phyloP scores from a whole-genome alignment of 768 basidiomycete genomes.

The Xerocomellus dryophilus region DNA sequence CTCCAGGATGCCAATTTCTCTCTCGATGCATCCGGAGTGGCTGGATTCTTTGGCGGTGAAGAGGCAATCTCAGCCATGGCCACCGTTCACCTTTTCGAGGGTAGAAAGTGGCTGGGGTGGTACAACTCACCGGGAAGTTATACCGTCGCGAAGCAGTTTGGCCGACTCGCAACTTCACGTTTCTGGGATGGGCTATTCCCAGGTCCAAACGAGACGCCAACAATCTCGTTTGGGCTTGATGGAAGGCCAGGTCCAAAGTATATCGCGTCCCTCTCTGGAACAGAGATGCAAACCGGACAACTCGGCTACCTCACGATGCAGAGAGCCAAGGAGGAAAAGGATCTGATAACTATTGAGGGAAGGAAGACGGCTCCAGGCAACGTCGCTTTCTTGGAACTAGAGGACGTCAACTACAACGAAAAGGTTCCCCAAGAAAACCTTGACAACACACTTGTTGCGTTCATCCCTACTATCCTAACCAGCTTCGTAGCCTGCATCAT shows the following conservation, averaged over 20 bases:
- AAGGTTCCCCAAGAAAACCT: slow-evolving; percentile 2
- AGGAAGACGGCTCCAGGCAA: slow-evolving; percentile 16
- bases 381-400: slow-evolving; percentile 24
- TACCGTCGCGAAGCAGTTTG: slow-evolving; percentile 33
- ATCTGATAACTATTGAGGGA: neutral
- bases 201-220: slow-evolving; percentile 26
- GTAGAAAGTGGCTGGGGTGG: slow-evolving; percentile 35
- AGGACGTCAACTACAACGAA: slow-evolving; percentile 20
- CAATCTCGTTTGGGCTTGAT: slow-evolving; percentile 27
- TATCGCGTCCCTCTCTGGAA: slow-evolving; percentile 27
- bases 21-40: slow-evolving; percentile 33
- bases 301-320: slow-evolving; percentile 28
- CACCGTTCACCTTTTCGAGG: slow-evolving; percentile 32
- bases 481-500: slow-evolving; percentile 24
- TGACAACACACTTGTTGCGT: slow-evolving; percentile 16
- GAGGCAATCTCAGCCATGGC: slow-evolving; percentile 39
- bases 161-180: slow-evolving; percentile 26
- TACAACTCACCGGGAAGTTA: slow-evolving; percentile 39
- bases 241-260: slow-evolving; percentile 30
- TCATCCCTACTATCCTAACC: slow-evolving; percentile 25
- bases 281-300: slow-evolving; percentile 29
- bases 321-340: slow-evolving; percentile 4
- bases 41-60: slow-evolving; percentile 38
- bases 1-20: slow-evolving; percentile 8
- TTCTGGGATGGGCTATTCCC: slow-evolving; percentile 35